Percentiles rank a stretch among this genome's conserved stretches.
phyloP scores from a whole-genome alignment of 2,329 filamentous ascomycete genomes.

The Chaetomium globosum region DNA sequence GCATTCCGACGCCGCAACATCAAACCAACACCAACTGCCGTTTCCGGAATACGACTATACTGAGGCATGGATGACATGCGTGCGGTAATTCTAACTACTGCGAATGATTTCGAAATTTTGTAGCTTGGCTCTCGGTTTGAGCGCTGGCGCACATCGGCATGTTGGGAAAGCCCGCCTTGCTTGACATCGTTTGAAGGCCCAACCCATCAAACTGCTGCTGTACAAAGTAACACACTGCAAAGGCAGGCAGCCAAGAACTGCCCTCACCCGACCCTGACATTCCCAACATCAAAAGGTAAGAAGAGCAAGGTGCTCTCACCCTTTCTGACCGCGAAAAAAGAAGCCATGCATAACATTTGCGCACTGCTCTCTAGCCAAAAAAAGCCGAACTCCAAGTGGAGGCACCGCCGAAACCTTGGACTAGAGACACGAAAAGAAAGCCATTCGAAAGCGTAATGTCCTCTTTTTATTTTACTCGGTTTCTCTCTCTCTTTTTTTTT shows the following conservation, averaged over 20 bases:
- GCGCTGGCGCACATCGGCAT: background rate
- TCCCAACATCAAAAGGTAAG: background rate
- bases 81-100: background rate
- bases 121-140: background rate
- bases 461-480: too few species aligned
- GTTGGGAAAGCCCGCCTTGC: background rate
- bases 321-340: too few species aligned
- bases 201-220: background rate
- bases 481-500: too few species aligned
- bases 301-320: background rate
- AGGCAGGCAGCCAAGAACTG: conserved; percentile 1
- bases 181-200: background rate
- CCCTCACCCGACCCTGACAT: background rate
- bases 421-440: too few species aligned
- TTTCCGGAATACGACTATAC: background rate
- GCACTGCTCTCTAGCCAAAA: too few species aligned
- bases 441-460: too few species aligned
- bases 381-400: too few species aligned
- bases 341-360: too few species aligned
- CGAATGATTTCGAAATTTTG: background rate
- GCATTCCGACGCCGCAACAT: conserved; percentile 12
- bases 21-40: background rate
- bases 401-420: too few species aligned
- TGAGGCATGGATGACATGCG: background rate
- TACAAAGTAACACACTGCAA: background rate